Evolutionary conservation across 2,329 filamentous ascomycete species (phyloP), one percentile per base, ranked within the genome.

Genomic region (Penicillium sp.): DNA sequence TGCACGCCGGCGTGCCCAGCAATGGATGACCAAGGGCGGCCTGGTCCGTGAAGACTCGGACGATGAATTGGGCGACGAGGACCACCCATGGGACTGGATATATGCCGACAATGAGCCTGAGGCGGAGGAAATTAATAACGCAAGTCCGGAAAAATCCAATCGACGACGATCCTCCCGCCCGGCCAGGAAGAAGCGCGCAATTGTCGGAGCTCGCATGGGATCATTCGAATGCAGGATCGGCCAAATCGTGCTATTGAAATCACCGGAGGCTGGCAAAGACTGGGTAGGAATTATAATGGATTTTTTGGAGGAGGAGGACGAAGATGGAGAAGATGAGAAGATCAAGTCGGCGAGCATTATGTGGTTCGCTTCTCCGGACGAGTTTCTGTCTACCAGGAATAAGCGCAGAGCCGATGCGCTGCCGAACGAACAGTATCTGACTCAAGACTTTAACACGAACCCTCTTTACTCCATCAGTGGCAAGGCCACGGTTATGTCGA

Each of bases 231-330:
- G 92, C 75, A 82, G 78, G 51, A 72, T 96, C 35, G 94, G 94
- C 43, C 92, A 99, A 68, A 84, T 85, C 20, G 88, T 97, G 33
- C 80, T 97, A 40, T 81, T 99, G 53, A 95, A 96, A 73, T 90
- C 92, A 1, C 90, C 95, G 37, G 91, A 90, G 4, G 84, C 85
- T 40, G 90, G 90, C 61, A 91, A 95, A 67, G 89, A 92, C 11
- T 99, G 94, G 92, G 89, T 95, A 2, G 94, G 90, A 31, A 86
- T 99, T 58, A 88, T 97, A 50, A 89, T 88, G 66, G 87, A 90
- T 42, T 96, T 99, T 63, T 71, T 87, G 37, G 86, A 93, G 44
- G 84, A 87, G 29, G 86, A 89, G 44, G 82, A 89, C 20, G 86
- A 89, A 12, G 87, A 85, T 3, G 84, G 89, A 42, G 72, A 79